Percentiles rank a stretch among this genome's conserved stretches.
Conservation (phyloP, 495 filamentous ascomycete species). For the Durotheca rogersii region DNA sequence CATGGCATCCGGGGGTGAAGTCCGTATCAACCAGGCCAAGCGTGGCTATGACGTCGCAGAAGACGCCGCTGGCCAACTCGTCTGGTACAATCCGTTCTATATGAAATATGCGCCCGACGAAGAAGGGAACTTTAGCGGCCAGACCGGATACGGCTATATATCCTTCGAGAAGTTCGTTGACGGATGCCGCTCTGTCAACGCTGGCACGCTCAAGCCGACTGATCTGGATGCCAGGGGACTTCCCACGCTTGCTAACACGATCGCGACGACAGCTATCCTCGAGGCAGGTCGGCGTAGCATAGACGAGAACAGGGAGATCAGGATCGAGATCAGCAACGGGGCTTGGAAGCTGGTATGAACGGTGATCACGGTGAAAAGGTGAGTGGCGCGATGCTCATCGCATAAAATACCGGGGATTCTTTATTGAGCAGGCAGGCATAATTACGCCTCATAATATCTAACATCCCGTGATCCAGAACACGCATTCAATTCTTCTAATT, state of each 20-base stretch:
- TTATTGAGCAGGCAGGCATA: too few relatives aligned
- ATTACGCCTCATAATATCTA: too few relatives aligned
- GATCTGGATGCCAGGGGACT: constrained; percentile 77
- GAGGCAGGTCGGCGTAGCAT: constrained; percentile 80
- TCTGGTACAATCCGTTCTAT: constrained; percentile 94
- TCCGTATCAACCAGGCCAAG: constrained; percentile 90
- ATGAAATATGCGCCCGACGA: constrained; percentile 96
- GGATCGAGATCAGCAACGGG: constrained; percentile 63
- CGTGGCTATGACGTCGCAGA: constrained; percentile 92
- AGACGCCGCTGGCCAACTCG: constrained; percentile 64
- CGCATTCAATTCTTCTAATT: too few relatives aligned
- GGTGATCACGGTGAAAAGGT: not conserved
- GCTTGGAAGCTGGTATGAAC: constrained; percentile 68
- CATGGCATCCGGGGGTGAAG: constrained; percentile 78
- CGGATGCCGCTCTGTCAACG: constrained; percentile 75
- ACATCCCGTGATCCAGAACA: too few relatives aligned
- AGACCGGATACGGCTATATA: constrained; percentile 87
- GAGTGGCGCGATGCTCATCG: not conserved
- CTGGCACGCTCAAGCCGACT: constrained; percentile 65
- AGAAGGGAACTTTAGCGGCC: constrained; percentile 89
- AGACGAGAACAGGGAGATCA: constrained; percentile 75
- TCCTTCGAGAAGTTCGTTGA: constrained; percentile 96
- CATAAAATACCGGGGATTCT: not conserved
- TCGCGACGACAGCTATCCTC: constrained; percentile 87
- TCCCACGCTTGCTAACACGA: constrained; percentile 83